Evolutionary conservation across 2,329 filamentous ascomycete genomes (phyloP).

Genomic region (Raffaelea ambrosiae): DNA sequence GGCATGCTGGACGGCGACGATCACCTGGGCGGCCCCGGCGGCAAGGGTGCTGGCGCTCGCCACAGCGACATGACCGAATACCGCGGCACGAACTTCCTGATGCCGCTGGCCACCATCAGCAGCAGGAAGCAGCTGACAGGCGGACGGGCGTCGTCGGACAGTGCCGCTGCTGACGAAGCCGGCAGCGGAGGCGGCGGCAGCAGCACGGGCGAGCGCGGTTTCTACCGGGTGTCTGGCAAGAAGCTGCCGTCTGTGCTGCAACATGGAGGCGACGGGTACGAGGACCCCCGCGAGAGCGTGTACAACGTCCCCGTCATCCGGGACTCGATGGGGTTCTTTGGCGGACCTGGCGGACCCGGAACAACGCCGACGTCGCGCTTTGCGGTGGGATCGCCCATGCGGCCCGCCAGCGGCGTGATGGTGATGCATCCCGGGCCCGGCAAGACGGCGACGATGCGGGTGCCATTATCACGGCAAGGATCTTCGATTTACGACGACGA

Average conservation of each 20-base stretch:
- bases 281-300: constrained; percentile 17
- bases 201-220: constrained; percentile 39
- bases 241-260: constrained; percentile 57
- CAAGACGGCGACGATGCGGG: constrained; percentile 26
- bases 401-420: constrained; percentile 51
- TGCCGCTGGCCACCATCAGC: constrained; percentile 38
- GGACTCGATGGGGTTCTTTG: constrained; percentile 20
- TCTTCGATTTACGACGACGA: constrained; percentile 31
- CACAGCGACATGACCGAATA: constrained; percentile 33
- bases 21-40: constrained; percentile 15
- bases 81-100: constrained; percentile 32
- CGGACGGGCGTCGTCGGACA: constrained; percentile 4
- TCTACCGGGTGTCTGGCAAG: constrained; percentile 56
- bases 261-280: constrained; percentile 54
- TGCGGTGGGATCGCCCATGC: constrained; percentile 49
- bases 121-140: constrained; percentile 24
- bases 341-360: constrained; percentile 18
- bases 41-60: constrained; percentile 13
- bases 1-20: constrained; percentile 8
- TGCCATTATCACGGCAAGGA: constrained; percentile 47
- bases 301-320: constrained; percentile 10
- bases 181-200: constrained; percentile 20
- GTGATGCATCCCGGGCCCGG: constrained; percentile 58
- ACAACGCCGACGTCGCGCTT: constrained; percentile 24
- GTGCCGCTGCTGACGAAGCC: not conserved